Percentiles rank a stretch among this genome's conserved stretches.
These are phyloP conservation scores for Candida morakotiae DNA, from an alignment of 805 yeast genomes.

Conservation along the genomic window DNA sequence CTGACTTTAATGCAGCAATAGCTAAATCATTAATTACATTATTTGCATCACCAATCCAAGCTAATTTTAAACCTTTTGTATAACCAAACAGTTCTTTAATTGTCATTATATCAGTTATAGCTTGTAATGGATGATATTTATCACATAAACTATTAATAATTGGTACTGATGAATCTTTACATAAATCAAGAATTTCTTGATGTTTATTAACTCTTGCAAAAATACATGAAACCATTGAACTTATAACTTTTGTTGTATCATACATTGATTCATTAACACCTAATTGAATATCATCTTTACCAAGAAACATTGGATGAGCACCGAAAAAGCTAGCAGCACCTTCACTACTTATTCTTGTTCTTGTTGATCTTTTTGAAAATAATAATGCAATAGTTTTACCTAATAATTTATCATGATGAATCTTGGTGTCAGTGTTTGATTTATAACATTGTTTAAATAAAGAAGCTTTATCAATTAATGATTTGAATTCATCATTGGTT, in stretches of 20 bases:
- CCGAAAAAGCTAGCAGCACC: conserved; percentile 93
- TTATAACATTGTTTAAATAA: conserved; percentile 61
- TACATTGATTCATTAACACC: conserved; percentile 91
- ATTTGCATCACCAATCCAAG: conserved; percentile 97
- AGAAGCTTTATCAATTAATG: conserved; percentile 71
- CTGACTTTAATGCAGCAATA: conserved; percentile 79
- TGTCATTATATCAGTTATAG: conserved; percentile 86
- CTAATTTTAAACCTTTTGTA: conserved; percentile 61
- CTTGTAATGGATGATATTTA: conserved; percentile 90
- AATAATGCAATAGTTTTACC: conserved; percentile 83
- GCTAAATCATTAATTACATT: conserved; percentile 93
- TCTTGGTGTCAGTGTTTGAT: conserved; percentile 32
- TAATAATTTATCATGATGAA: conserved; percentile 49
- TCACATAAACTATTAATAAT: conserved; percentile 93
- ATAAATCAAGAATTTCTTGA: conserved; percentile 72
- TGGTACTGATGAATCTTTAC: conserved; percentile 80
- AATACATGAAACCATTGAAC: conserved; percentile 94
- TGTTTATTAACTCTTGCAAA: conserved; percentile 94
- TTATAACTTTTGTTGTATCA: conserved; percentile 84
- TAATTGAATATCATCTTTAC: conserved; percentile 92
- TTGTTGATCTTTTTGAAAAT: conserved; percentile 88
- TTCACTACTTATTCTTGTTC: conserved; percentile 91
- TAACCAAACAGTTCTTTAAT: conserved; percentile 72
- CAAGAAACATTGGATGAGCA: conserved; percentile 93
- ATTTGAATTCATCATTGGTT: conserved; percentile 62